phyloP scores from a whole-genome alignment of 129 eudicot species.

The Daucus carota region DNA sequence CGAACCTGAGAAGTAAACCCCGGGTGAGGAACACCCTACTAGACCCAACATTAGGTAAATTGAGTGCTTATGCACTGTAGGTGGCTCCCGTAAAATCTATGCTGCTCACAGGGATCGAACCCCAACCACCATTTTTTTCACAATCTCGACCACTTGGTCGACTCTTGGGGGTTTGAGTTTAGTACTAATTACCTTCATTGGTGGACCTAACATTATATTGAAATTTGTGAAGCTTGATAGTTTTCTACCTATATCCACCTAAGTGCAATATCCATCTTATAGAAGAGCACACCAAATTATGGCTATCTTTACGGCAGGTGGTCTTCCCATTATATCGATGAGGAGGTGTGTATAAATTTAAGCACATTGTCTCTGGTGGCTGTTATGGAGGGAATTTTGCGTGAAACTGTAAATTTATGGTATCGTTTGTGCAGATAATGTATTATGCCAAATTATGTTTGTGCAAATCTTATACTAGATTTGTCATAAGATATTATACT shows the following conservation, averaged over 20 bases:
- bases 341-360: background rate
- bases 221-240: background rate
- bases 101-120: too few species aligned
- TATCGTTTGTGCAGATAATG: background rate
- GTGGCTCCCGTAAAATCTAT: too few species aligned
- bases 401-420: background rate
- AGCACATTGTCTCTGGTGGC: background rate
- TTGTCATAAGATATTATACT: background rate
- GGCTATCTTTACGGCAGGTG: background rate
- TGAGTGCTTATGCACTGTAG: too few species aligned
- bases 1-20: too few species aligned
- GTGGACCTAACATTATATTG: background rate
- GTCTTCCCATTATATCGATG: background rate
- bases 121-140: too few species aligned
- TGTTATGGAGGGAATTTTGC: background rate
- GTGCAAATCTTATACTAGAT: background rate
- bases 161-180: too few species aligned
- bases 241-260: background rate
- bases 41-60: too few species aligned
- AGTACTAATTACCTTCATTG: background rate
- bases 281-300: background rate
- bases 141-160: too few species aligned
- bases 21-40: too few species aligned
- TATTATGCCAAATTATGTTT: background rate
- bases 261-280: background rate